These are phyloP conservation scores for Neostapfia colusana DNA, from an alignment of 176 grass and related monocot species.

Conservation along the genomic window DNA sequence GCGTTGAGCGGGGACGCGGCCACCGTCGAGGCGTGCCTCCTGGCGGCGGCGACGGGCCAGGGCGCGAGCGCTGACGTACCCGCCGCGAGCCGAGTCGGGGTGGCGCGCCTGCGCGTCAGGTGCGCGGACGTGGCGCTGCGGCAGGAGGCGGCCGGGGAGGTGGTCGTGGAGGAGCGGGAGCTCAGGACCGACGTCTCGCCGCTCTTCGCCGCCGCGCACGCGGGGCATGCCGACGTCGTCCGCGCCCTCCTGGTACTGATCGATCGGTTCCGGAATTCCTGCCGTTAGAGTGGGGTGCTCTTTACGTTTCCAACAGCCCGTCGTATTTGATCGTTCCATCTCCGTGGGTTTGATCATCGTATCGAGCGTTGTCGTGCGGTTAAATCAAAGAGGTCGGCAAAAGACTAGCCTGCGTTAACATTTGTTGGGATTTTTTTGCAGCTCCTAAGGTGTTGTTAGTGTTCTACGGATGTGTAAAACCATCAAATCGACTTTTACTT, in stretches of 20 bases:
- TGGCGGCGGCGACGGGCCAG: neutral
- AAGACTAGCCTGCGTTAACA: neutral
- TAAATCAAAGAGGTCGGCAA: neutral
- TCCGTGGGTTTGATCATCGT: neutral
- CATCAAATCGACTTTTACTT: neutral
- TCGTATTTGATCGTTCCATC: neutral
- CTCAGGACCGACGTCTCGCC: constrained; percentile 51
- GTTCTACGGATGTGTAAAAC: neutral
- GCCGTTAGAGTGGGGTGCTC: neutral
- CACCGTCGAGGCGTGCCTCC: constrained; percentile 36
- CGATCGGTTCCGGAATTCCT: neutral
- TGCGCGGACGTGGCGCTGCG: constrained; percentile 30
- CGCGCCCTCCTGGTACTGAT: constrained; percentile 37
- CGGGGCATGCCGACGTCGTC: constrained; percentile 37
- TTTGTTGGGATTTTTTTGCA: neutral
- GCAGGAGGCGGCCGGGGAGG: constrained; percentile 39
- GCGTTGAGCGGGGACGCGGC: constrained; percentile 37
- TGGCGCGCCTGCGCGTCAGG: constrained; percentile 34
- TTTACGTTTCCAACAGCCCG: neutral
- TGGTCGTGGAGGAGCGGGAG: constrained; percentile 30
- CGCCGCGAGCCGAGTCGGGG: constrained; percentile 34
- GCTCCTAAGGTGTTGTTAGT: neutral
- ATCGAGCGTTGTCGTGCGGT: neutral
- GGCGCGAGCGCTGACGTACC: neutral
- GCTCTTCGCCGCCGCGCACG: constrained; percentile 51